Percentiles rank a stretch among this genome's conserved stretches.
phyloP scores from a whole-genome alignment of 192 early-diverging fungal genomes.

The Helicostylum pulchrum region DNA sequence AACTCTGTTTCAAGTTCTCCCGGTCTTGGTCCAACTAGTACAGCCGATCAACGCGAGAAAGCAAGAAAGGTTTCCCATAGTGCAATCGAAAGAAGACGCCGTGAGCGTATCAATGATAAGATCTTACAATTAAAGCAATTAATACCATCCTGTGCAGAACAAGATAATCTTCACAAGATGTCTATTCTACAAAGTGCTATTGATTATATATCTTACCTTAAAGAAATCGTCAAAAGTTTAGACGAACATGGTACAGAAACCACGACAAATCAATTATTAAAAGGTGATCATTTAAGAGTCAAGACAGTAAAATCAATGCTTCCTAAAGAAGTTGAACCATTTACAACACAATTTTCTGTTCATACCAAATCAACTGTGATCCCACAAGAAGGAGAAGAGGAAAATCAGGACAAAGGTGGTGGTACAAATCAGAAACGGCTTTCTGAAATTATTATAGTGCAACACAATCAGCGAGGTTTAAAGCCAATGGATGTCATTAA shows the following conservation, averaged over 20 bases:
- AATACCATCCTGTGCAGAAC: constrained; percentile 64
- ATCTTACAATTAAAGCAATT: constrained; percentile 72
- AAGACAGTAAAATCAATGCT: constrained; percentile 29
- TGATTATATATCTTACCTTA: constrained; percentile 65
- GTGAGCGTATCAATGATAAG: constrained; percentile 83
- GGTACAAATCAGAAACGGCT: too few species aligned
- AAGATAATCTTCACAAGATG: constrained; percentile 70
- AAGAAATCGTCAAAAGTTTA: constrained; percentile 30
- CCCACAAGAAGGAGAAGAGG: not conserved
- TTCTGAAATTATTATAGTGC: not conserved
- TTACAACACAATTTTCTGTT: constrained; percentile 31
- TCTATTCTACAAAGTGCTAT: constrained; percentile 67
- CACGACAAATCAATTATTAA: constrained; percentile 1
- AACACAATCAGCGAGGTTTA: not conserved
- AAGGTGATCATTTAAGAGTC: constrained; percentile 22
- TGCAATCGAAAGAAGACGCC: constrained; percentile 77
- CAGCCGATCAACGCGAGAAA: constrained; percentile 58
- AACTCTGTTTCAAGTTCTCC: not conserved
- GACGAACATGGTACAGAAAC: constrained; percentile 8
- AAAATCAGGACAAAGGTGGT: not conserved
- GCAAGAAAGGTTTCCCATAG: constrained; percentile 80
- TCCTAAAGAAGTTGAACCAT: constrained; percentile 32
- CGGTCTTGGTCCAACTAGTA: not conserved
- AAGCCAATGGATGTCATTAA: constrained; percentile 16
- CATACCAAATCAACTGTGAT: not conserved